Evolutionary conservation across 495 filamentous ascomycete genomes (phyloP).

Genomic region (Trichoderma virens): DNA sequence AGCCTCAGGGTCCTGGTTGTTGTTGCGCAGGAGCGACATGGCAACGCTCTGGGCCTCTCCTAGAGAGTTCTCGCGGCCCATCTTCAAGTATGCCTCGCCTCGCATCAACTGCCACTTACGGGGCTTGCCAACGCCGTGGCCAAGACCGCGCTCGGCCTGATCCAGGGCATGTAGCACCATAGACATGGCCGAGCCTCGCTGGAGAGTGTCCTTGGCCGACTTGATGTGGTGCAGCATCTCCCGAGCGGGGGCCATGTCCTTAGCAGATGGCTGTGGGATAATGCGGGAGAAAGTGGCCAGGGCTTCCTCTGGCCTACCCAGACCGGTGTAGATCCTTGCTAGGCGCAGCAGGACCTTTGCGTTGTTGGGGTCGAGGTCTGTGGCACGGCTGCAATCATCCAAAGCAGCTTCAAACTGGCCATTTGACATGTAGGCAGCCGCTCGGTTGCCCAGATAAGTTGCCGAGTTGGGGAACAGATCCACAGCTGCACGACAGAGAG

Average conservation of each 20-base stretch:
- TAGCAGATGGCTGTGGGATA: constrained; percentile 65
- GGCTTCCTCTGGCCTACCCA: constrained; percentile 81
- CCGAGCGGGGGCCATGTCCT: constrained; percentile 70
- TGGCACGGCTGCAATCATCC: constrained; percentile 73
- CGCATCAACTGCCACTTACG: constrained; percentile 90
- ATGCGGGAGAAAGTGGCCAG: constrained; percentile 69
- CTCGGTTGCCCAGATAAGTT: constrained; percentile 91
- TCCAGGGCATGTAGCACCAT: constrained; percentile 91
- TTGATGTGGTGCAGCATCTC: constrained; percentile 77
- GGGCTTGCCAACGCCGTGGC: constrained; percentile 62
- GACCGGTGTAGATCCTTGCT: constrained; percentile 76
- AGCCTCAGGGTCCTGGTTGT: constrained; percentile 88
- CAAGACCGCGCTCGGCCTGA: constrained; percentile 73
- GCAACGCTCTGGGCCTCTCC: constrained; percentile 90
- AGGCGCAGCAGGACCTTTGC: constrained; percentile 80
- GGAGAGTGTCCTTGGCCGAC: constrained; percentile 70
- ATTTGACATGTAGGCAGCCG: constrained; percentile 84
- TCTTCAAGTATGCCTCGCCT: constrained; percentile 89
- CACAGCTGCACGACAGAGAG: constrained; percentile 53
- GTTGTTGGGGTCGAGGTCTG: constrained; percentile 73
- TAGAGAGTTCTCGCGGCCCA: constrained; percentile 80
- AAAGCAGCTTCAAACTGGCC: constrained; percentile 69
- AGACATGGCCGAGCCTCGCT: constrained; percentile 65
- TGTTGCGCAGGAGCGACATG: constrained; percentile 74
- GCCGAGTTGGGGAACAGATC: constrained; percentile 68